Conservation (phyloP, 805 yeast genomes). For the Schwanniomyces pseudopolymorphus region DNA sequence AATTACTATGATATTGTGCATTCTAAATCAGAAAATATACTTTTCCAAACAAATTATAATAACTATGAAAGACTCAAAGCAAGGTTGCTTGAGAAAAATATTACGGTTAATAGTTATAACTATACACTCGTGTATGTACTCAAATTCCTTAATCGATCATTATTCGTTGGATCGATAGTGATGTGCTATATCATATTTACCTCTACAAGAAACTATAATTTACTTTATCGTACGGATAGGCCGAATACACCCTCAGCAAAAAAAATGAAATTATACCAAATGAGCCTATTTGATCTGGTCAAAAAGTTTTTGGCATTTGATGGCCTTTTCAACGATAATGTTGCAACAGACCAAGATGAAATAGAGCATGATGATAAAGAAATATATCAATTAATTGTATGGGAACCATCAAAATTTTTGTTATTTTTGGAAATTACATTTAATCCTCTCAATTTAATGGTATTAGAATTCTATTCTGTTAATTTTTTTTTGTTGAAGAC, state of each 20-base stretch:
- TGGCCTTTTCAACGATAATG: constrained; percentile 18
- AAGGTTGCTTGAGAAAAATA: constrained; percentile 4
- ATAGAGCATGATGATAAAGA: constrained; percentile 24
- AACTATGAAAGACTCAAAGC: constrained; percentile 31
- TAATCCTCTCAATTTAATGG: constrained; percentile 55
- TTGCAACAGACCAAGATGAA: constrained; percentile 13
- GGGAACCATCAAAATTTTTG: constrained; percentile 66
- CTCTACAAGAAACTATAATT: constrained; percentile 28
- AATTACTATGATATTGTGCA: constrained; percentile 25
- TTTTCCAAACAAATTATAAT: constrained; percentile 35
- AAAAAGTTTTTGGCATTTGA: constrained; percentile 1
- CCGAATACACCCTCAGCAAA: constrained; percentile 26
- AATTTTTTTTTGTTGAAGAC: constrained; percentile 23
- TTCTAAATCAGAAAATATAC: constrained; percentile 26
- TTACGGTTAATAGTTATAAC: background rate
- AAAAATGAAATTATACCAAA: constrained; percentile 4
- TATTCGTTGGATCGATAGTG: background rate
- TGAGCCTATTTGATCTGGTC: constrained; percentile 1
- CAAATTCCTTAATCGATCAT: background rate
- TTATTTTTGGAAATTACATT: constrained; percentile 51
- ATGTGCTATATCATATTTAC: background rate
- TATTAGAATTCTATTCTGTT: constrained; percentile 34
- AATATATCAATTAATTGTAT: constrained; percentile 58
- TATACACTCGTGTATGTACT: background rate
- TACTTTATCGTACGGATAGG: constrained; percentile 26